Evolutionary conservation across 495 filamentous ascomycete species (phyloP).

Genomic region (Rusavskia elegans): DNA sequence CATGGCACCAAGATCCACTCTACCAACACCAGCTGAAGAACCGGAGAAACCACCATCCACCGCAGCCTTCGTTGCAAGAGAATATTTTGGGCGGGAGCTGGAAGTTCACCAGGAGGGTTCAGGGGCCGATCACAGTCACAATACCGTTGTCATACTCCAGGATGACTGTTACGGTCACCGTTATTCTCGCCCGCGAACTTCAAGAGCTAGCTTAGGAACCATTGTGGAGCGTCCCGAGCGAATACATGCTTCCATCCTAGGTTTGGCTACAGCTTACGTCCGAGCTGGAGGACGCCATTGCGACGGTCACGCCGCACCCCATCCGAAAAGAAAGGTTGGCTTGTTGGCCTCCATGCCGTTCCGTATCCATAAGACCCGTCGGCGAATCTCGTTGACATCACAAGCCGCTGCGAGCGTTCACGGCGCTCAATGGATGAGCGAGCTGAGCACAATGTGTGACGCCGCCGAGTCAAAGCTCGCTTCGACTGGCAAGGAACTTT

Average conservation of each 20-base stretch:
- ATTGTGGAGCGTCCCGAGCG: constrained; percentile 91
- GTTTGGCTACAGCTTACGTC: constrained; percentile 77
- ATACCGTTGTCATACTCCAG: constrained; percentile 71
- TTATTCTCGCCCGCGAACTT: constrained; percentile 65
- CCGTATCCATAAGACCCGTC: constrained; percentile 56
- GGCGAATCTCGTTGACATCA: constrained; percentile 47
- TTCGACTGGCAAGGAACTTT: constrained; percentile 56
- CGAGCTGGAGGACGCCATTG: constrained; percentile 67
- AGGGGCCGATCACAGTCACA: constrained; percentile 31
- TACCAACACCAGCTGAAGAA: constrained; percentile 18
- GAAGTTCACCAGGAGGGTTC: constrained; percentile 33
- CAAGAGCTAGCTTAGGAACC: constrained; percentile 42
- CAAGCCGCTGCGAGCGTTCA: constrained; percentile 68
- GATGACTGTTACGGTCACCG: constrained; percentile 91
- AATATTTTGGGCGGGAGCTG: constrained; percentile 55
- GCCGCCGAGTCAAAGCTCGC: constrained; percentile 59
- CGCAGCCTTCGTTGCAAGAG: constrained; percentile 50
- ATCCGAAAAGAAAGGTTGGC: constrained; percentile 33
- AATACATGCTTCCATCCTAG: constrained; percentile 67
- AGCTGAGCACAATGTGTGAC: constrained; percentile 71
- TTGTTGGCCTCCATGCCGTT: constrained; percentile 54
- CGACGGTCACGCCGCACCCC: constrained; percentile 49
- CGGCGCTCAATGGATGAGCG: constrained; percentile 79
- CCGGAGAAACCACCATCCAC: constrained; percentile 33
- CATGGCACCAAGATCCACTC: constrained; percentile 16